Evolutionary conservation across 768 basidiomycete species (phyloP).

Genomic region (Russula lepida): DNA sequence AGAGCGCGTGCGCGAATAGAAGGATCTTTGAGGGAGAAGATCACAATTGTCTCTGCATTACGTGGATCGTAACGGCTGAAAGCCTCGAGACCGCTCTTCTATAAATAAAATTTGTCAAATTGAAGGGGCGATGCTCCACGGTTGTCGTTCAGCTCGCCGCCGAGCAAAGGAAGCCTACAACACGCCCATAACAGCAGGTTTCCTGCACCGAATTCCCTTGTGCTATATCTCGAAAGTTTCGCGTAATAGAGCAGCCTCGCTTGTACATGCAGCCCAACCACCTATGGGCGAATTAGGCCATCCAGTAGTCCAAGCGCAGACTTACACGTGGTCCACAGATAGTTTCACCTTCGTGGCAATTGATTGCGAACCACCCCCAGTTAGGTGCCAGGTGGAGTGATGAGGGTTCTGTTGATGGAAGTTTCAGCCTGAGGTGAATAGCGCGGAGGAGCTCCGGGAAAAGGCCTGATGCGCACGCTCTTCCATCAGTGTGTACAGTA

Average conservation of each 20-base stretch:
- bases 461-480: not conserved
- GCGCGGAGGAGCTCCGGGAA: not conserved
- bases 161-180: not conserved
- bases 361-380: not conserved
- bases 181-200: not conserved
- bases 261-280: not conserved
- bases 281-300: not conserved
- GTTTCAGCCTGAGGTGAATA: not conserved
- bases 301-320: not conserved
- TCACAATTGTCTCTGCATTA: not conserved
- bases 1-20: constrained; percentile 4
- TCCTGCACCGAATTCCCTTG: constrained; percentile 6
- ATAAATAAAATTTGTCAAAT: not conserved
- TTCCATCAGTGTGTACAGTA: not conserved
- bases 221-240: not conserved
- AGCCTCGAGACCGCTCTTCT: not conserved
- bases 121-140: not conserved
- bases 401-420: not conserved
- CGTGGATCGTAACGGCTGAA: not conserved
- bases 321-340: not conserved
- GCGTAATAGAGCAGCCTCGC: not conserved
- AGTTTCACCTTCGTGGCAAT: not conserved
- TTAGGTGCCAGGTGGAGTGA: not conserved
- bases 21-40: not conserved
- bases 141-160: not conserved